Conservation (phyloP, 495 filamentous ascomycete species). For the Penicillium atrosanguineum region DNA sequence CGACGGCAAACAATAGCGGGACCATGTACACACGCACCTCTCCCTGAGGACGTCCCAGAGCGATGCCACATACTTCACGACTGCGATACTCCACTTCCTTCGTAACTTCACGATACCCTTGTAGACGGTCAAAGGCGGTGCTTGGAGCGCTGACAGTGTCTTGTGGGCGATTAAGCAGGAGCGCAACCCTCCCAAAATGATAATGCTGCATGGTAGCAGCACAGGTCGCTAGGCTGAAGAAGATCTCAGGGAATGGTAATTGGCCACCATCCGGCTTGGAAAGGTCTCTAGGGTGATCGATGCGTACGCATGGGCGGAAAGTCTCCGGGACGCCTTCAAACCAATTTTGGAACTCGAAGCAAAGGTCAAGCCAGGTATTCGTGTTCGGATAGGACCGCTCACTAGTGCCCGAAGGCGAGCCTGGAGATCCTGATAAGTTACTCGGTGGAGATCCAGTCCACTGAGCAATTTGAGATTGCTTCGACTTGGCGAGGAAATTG, state of each 20-base stretch:
- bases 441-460: slow-evolving; percentile 28
- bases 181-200: slow-evolving; percentile 40
- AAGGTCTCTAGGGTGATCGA: slow-evolving; percentile 36
- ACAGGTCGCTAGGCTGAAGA: slow-evolving; percentile 32
- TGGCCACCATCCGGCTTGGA: slow-evolving; percentile 19
- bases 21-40: slow-evolving; percentile 38
- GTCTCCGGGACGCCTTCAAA: slow-evolving; percentile 43
- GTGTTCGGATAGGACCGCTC: slow-evolving; percentile 20
- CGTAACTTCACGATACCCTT: slow-evolving; percentile 40
- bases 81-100: slow-evolving; percentile 44
- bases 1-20: slow-evolving; percentile 38
- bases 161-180: slow-evolving; percentile 37
- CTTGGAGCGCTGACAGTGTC: slow-evolving; percentile 35
- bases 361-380: slow-evolving; percentile 37
- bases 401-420: neutral
- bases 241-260: slow-evolving; percentile 40
- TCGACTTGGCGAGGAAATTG: slow-evolving; percentile 39
- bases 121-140: slow-evolving; percentile 41
- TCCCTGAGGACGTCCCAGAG: slow-evolving; percentile 34
- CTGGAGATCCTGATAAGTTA: slow-evolving; percentile 7
- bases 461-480: slow-evolving; percentile 35
- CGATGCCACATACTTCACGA: slow-evolving; percentile 39
- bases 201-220: slow-evolving; percentile 42
- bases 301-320: slow-evolving; percentile 37
- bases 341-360: slow-evolving; percentile 41